phyloP scores from a whole-genome alignment of 176 grass and related monocot genomes.

The Tuctoria greenei region DNA sequence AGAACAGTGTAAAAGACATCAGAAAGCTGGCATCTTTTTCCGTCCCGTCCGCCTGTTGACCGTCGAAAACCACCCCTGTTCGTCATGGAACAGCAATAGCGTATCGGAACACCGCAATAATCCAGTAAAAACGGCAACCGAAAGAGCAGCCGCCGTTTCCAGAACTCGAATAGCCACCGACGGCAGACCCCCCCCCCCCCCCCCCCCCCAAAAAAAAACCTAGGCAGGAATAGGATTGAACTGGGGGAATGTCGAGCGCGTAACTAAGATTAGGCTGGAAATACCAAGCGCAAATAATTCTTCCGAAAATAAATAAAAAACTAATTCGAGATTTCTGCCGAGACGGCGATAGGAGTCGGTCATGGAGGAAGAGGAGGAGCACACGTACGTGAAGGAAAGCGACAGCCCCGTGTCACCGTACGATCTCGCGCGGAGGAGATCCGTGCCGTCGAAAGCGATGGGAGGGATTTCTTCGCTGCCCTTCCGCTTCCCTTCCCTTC shows the following conservation, averaged over 20 bases:
- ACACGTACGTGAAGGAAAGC: slow-evolving; percentile 44
- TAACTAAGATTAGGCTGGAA: neutral
- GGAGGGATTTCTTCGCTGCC: slow-evolving; percentile 8
- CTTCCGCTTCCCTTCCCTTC: neutral
- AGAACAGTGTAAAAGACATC: neutral
- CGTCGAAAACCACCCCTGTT: neutral
- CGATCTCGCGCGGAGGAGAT: slow-evolving; percentile 56
- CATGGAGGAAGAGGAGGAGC: neutral
- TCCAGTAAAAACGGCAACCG: neutral
- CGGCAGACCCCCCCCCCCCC: neutral
- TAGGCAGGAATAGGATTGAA: neutral
- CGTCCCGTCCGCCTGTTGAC: neutral
- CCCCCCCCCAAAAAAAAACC: neutral
- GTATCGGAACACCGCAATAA: neutral
- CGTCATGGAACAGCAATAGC: neutral
- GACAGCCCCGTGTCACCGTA: slow-evolving; percentile 50
- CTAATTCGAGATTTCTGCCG: slow-evolving; percentile 4
- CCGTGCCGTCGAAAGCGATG: slow-evolving; percentile 60
- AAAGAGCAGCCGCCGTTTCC: slow-evolving; percentile 13
- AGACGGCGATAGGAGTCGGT: neutral
- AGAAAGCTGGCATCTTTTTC: slow-evolving; percentile 7
- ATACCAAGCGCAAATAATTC: neutral
- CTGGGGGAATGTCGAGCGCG: neutral
- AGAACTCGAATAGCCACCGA: neutral
- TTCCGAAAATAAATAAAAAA: neutral